phyloP scores from a whole-genome alignment of 164 flowering plant species.

The Chloranthus sessilifolius region DNA sequence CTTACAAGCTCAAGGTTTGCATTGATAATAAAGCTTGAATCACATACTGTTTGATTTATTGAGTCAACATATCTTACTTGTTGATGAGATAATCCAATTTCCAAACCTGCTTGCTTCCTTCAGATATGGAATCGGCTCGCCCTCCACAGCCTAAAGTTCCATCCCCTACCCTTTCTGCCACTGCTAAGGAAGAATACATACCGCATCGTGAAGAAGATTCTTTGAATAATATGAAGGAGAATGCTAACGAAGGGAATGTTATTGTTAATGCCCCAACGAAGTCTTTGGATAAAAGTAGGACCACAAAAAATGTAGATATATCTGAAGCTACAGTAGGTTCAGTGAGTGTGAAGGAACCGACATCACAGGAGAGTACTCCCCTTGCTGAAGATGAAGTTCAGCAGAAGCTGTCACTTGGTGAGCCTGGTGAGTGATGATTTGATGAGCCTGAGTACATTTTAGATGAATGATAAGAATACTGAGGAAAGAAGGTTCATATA shows the following conservation, averaged over 20 bases:
- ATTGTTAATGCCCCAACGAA: slow-evolving; percentile 25
- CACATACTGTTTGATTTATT: neutral
- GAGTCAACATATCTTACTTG: neutral
- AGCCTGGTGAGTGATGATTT: slow-evolving; percentile 65
- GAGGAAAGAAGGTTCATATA: too few species aligned
- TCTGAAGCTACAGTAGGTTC: slow-evolving; percentile 77
- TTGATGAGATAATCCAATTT: neutral
- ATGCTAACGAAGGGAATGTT: slow-evolving; percentile 27
- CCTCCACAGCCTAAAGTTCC: slow-evolving; percentile 47
- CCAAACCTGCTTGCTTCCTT: neutral
- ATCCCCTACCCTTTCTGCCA: slow-evolving; percentile 68
- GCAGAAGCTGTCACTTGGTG: slow-evolving; percentile 61
- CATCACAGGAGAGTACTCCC: slow-evolving; percentile 76
- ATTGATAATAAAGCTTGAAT: neutral
- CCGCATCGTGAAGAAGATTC: slow-evolving; percentile 30
- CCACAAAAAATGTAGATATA: slow-evolving; percentile 33
- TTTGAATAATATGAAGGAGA: slow-evolving; percentile 25
- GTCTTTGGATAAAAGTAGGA: slow-evolving; percentile 28
- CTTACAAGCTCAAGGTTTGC: slow-evolving; percentile 67
- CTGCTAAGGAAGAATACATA: slow-evolving; percentile 52
- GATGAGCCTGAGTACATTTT: too few species aligned
- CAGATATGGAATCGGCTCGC: slow-evolving; percentile 85
- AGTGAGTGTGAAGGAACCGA: slow-evolving; percentile 48
- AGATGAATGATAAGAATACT: too few species aligned
- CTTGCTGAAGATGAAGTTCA: slow-evolving; percentile 81